Evolutionary conservation across 306 rosid species (phyloP).

Genomic region (Trifolium dubium): DNA sequence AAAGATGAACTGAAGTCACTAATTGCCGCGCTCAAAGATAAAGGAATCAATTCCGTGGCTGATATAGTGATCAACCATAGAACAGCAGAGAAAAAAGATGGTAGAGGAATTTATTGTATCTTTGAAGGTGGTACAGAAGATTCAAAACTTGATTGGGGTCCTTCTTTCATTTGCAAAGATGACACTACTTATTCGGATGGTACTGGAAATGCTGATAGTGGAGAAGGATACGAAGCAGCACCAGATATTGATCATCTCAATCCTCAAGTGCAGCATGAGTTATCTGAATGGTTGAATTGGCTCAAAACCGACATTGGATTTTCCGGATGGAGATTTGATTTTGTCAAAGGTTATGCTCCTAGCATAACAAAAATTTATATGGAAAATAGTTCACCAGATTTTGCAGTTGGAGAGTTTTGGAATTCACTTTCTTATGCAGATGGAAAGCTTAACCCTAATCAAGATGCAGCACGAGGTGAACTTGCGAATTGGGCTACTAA

Average conservation of each 20-base stretch:
- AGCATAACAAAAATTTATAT: constrained; percentile 56
- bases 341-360: constrained; percentile 73
- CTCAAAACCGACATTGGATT: constrained; percentile 70
- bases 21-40: constrained; percentile 47
- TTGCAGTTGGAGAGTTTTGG: constrained; percentile 86
- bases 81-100: constrained; percentile 71
- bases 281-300: constrained; percentile 88
- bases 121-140: constrained; percentile 85
- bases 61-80: constrained; percentile 92
- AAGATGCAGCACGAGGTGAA: constrained; percentile 45
- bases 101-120: constrained; percentile 70
- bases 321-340: constrained; percentile 79
- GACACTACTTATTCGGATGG: constrained; percentile 77
- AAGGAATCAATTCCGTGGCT: constrained; percentile 65
- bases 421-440: constrained; percentile 44
- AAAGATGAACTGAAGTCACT: constrained; percentile 65
- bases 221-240: constrained; percentile 43
- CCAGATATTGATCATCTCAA: constrained; percentile 84
- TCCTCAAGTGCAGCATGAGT: constrained; percentile 67
- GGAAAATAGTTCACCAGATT: constrained; percentile 65
- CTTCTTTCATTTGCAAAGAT: constrained; percentile 69
- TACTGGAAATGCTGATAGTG: constrained; percentile 69
- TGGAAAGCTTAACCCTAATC: constrained; percentile 51
- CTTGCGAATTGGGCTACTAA: constrained; percentile 50
- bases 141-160: constrained; percentile 76